Evolutionary conservation across 129 eudicot genomes (phyloP).

Genomic region (Apium graveolens): DNA sequence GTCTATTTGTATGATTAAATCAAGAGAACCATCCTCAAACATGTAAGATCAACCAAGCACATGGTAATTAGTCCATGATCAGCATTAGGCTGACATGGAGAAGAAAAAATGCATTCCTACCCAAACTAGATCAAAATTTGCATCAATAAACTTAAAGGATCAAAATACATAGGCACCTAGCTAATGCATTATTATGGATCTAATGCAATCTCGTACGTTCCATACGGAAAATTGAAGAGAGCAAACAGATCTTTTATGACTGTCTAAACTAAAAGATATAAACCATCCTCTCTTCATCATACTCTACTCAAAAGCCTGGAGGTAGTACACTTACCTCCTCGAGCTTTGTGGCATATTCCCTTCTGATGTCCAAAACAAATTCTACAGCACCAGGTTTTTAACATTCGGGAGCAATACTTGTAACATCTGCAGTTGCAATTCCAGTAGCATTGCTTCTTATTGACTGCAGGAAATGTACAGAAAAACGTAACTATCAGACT

Average conservation of each 20-base stretch:
- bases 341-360: constrained; percentile 67
- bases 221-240: neutral
- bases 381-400: constrained; percentile 62
- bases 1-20: neutral
- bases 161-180: neutral
- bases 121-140: neutral
- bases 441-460: no score
- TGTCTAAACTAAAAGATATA: neutral
- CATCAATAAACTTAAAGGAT: neutral
- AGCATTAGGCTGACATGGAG: neutral
- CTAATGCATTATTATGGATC: neutral
- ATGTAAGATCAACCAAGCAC: neutral
- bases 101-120: neutral
- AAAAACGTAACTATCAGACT: no score
- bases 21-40: neutral
- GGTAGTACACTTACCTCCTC: constrained; percentile 50
- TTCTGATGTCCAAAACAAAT: constrained; percentile 60
- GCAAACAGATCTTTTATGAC: neutral
- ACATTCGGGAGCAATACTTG: constrained; percentile 43
- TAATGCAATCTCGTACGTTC: neutral
- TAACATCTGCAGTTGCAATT: no score
- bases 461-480: no score
- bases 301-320: constrained; percentile 3
- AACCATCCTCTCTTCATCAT: neutral
- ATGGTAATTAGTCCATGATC: neutral